phyloP scores from a whole-genome alignment of 768 basidiomycete genomes.

The Tricholoma matsutake region DNA sequence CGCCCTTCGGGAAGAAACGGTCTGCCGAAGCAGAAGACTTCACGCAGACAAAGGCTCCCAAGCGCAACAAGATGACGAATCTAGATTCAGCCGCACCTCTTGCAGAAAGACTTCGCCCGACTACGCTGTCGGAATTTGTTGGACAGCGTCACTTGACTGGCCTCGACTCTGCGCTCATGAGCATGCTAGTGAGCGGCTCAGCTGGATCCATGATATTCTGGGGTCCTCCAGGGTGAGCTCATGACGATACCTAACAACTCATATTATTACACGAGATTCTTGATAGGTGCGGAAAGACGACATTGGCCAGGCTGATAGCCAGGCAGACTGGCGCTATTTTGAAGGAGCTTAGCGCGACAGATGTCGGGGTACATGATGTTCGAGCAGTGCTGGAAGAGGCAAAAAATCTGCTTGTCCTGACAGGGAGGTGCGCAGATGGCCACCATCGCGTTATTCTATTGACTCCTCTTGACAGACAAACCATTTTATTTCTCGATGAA shows the following conservation, averaged over 20 bases:
- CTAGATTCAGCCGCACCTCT: constrained; percentile 44
- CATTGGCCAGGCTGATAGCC: constrained; percentile 70
- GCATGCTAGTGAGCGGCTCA: constrained; percentile 45
- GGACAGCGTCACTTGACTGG: constrained; percentile 68
- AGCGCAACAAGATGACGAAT: constrained; percentile 18
- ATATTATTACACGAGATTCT: not conserved
- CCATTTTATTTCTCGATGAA: constrained; percentile 80
- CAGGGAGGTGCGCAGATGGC: constrained; percentile 47
- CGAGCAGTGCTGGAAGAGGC: constrained; percentile 76
- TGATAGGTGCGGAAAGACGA: constrained; percentile 68
- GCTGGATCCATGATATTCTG: constrained; percentile 66
- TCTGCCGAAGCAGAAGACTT: constrained; percentile 11
- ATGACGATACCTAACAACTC: not conserved
- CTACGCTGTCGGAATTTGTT: constrained; percentile 58
- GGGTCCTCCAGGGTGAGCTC: constrained; percentile 67
- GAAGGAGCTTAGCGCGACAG: constrained; percentile 78
- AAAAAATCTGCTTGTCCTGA: constrained; percentile 56
- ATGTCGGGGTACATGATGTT: constrained; percentile 65
- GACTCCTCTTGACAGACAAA: constrained; percentile 44
- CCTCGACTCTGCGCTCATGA: constrained; percentile 52
- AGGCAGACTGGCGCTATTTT: constrained; percentile 55
- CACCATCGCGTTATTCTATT: not conserved
- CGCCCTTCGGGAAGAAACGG: constrained; percentile 14
- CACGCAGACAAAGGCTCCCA: constrained; percentile 9
- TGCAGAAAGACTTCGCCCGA: constrained; percentile 72